Evolutionary conservation across 2,329 filamentous ascomycete genomes (phyloP), one percentile per base, ranked within the genome.

Genomic region (Cordyceps tenuipes): DNA sequence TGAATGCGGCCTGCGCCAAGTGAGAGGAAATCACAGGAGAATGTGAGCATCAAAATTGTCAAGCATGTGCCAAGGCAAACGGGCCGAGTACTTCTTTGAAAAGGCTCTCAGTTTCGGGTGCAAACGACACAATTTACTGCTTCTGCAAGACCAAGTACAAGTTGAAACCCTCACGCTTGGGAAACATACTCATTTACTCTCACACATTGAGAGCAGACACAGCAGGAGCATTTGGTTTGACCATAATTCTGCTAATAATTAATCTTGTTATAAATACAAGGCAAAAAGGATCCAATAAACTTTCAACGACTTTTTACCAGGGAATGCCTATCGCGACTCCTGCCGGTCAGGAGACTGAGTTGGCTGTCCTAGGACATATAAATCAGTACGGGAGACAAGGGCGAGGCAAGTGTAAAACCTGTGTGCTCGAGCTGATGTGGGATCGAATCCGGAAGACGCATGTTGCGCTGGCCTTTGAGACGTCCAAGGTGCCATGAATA

Each of bases 321-420:
- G 49, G 41, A 34, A 41, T 57, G 54, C 59, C 46, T 50, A 49
- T 56, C 47, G 54, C 43, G 46, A 39, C 53, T 57, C 53, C 21
- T 56, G 36, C 19, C 21, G 36, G 23, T n/a, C 5, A 59, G 21
- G 39, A 61, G 54, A 31, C 31, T 41, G 49, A 58, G 50, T 43
- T 39, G 39, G 57, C 56, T n/a, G 57, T 62, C 61, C 61, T 62
- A 62, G 51, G 59, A 51, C 23, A 59, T 61, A 62, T 48, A 29
- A 51, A 62, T 62, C 61, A 62, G 61, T 56, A 59, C 5, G 57
- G 56, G 57, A 57, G 49, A 56, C 49, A 47, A 54, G 56, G 51
- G 43, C 49, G 51, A 62, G 51, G 51, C 52, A 58, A 62, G 47
- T 57, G 39, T 49, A 57, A 62, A 62, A 58, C 61, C 61, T 59